Conservation (phyloP, 2,329 filamentous ascomycete species). For the Cercospora sp. region DNA sequence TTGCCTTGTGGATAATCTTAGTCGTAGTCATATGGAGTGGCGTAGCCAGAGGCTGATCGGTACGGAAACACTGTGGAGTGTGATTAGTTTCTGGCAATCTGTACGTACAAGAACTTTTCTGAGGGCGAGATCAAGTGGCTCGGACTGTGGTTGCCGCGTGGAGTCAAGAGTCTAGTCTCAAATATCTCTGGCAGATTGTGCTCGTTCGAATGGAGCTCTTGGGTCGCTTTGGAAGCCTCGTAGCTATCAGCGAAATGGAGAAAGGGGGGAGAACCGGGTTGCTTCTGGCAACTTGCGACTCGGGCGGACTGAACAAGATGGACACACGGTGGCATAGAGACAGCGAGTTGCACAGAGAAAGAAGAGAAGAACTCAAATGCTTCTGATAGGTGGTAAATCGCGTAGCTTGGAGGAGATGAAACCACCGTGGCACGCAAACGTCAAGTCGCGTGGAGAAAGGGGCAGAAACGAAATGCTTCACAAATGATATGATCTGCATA, state of each 20-base stretch:
- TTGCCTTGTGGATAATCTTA: not conserved
- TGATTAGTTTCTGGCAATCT: not conserved
- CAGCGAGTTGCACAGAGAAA: not conserved
- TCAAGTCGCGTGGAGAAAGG: not conserved
- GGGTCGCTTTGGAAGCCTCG: too few relatives aligned
- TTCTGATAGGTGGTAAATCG: not conserved
- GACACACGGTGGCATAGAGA: not conserved
- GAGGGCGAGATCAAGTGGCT: not conserved
- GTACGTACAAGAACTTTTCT: too few relatives aligned
- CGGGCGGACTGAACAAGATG: not conserved
- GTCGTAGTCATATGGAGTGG: not conserved
- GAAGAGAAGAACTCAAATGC: not conserved
- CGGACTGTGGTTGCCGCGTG: not conserved
- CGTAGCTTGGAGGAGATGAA: not conserved
- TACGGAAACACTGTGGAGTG: not conserved
- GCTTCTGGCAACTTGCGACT: not conserved
- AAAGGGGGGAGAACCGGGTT: too few relatives aligned
- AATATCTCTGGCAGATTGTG: not conserved
- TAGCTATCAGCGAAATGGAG: too few relatives aligned
- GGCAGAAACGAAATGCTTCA: not conserved
- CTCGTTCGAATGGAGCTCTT: not conserved
- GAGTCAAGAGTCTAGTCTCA: not conserved
- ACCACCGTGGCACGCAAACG: not conserved
- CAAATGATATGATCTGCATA: not conserved
- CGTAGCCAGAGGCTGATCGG: not conserved